Base-by-base conservation (phyloP, 257 asterid genomes). In the Gardenia jasminoides region DNA sequence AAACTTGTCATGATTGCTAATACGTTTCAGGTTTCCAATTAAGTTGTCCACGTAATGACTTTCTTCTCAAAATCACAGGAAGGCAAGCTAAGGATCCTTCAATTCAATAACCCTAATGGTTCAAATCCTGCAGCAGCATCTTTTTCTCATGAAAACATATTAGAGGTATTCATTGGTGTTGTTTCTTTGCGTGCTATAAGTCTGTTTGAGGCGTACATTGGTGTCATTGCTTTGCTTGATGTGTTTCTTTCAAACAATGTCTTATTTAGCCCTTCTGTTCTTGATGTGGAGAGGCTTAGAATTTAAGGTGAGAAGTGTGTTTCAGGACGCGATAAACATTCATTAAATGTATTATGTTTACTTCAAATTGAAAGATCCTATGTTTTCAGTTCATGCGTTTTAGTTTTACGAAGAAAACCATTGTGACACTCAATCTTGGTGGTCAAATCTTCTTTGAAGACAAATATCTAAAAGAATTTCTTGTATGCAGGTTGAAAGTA, bases 1-100 rank as follows among this genome's bases (percentile, higher is more conserved):
- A 44, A 33, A 36, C 16, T 20, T 41, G 59, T 61, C 24, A 28
- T 46, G 22, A 71, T 28, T 69, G 71, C 7, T 48, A 28, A 36
- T 36, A 46, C 22, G 74, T 54, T 79, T 31, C 80, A 26, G 30
- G 66, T 67, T 72, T 66, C 67, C 59, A 73, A 47, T 70, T 47
- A 68, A 36, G 47, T 47, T 77, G 67, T 54, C 77, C 26, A 67
- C 77, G 50, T n/a, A 56, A 62, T 50, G 19, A 58, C 36, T 33
- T 79, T 69, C 54, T 71, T 66, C 68, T 48, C 75, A 10, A 82
- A 20, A 72, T 82, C 77, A 75, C 92, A 95, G 98, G 99, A 95
- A 91, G 99, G 99, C 79, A 95, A 93, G 86, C 89, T 93, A 76
- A 92, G 99, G 86, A 91, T 93, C 82, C 97, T 95, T 80, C 96